A percentile compares a stretch with the other conserved stretches of the same genome.
Evolutionary conservation across 257 asterid genomes (phyloP).

Genomic region (Eucommia ulmoides): DNA sequence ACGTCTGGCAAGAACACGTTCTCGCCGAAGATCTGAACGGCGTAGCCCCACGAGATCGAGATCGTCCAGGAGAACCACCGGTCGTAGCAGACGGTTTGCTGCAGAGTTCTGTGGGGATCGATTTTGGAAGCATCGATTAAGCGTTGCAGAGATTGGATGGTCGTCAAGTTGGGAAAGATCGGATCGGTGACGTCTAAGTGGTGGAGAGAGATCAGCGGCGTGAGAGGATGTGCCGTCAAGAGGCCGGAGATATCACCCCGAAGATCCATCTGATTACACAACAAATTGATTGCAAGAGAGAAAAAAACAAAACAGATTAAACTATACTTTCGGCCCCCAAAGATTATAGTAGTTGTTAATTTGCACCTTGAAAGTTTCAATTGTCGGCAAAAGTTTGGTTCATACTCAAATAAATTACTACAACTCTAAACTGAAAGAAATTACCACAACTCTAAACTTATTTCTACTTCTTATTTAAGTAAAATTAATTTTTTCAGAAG

Average conservation of each 20-base stretch:
- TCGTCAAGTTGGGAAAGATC: conserved; percentile 55
- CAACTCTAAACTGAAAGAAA: too few relatives aligned
- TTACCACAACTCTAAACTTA: too few relatives aligned
- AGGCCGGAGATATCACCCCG: conserved; percentile 61
- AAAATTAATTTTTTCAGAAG: too few relatives aligned
- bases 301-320: conserved; percentile 1
- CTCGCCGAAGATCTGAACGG: conserved; percentile 45
- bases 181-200: conserved; percentile 42
- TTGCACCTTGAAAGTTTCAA: too few relatives aligned
- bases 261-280: conserved; percentile 89
- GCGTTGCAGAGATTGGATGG: conserved; percentile 32
- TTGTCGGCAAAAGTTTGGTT: too few relatives aligned
- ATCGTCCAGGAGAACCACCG: conserved; percentile 65
- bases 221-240: conserved; percentile 53
- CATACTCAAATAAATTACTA: too few relatives aligned
- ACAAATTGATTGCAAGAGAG: too few relatives aligned
- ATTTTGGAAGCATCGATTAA: conserved; percentile 29
- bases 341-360: too few relatives aligned
- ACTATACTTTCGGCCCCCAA: too few relatives aligned
- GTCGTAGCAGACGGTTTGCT: conserved; percentile 73
- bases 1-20: conserved; percentile 35
- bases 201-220: conserved; percentile 61
- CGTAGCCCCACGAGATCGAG: conserved; percentile 84
- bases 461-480: too few relatives aligned
- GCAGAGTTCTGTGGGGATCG: conserved; percentile 62